Evolutionary conservation across 2,329 filamentous ascomycete species (phyloP), one percentile per base, ranked within the genome.

Genomic region (Colletotrichum abscissum): DNA sequence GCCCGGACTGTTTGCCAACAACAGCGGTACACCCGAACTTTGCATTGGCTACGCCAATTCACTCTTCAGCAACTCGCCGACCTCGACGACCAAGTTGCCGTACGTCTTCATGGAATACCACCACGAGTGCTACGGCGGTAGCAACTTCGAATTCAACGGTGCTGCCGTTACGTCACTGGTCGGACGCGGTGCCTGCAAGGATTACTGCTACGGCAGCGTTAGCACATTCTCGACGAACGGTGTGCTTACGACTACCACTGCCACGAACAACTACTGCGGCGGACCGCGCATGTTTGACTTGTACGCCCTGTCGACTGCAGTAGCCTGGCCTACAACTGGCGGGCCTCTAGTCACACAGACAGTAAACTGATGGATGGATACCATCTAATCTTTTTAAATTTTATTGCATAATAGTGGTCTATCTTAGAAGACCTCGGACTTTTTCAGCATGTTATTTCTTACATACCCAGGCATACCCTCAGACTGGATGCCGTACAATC

Each of bases 81-180:
- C 78, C 1, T 63, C 75, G 19, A 80, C 77, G 1, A 78, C 78
- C 0, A 78, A 73, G 58, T 68, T 77, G 22, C 74, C 76, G 12
- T 81, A 80, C 56, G 70, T 79, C 5, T 80, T 77, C 46, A 52
- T 82, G 24, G 80, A 82, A 69, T 82, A 82, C 72, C 80, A 81
- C 55, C 75, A 78, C 66, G 80, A 82, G 75, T 82, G 80, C 75
- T 81, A 82, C 69, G 79, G 77, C 5, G 80, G 77, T 5, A 77
- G 71, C 19, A 74, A 33, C 5, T 73, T 77, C 55, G 63, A 78
- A 64, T 79, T 78, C 73, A 63, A 72, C 54, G 76, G 76, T 62
- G 74, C 68, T 24, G 73, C 74, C 6, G 72, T 78, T 9, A 78
- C 77, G 0, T 75, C 77, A 11, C 75, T 82, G 4, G 73, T 78